Base-by-base conservation (phyloP, 1,284 basidiomycete genomes). In the Apiotrichum sp. region DNA sequence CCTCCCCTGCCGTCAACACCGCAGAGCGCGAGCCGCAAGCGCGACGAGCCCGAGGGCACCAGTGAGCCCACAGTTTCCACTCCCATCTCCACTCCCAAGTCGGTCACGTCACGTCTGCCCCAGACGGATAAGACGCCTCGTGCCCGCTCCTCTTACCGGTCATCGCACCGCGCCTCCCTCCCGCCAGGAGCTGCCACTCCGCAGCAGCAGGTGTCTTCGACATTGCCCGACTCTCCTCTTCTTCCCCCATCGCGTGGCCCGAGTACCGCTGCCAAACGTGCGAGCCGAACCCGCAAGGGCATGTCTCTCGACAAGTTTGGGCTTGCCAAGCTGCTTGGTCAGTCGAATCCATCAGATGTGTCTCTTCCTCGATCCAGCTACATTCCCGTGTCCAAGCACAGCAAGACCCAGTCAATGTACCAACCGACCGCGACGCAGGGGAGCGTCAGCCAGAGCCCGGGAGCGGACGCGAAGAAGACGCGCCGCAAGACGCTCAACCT, bases 241-340 rank as follows among this genome's bases (percentile, higher is more conserved):
- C 43, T 51, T 8, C 40, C 47, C 4, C 40, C 54, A 6, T 34
- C 52, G 4, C 43, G 47, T 32, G 31, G 22, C 1, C 47, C 49
- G 16, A 36, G 31, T 6, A 16, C 53, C 2, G 44, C 53, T 5
- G 48, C 57, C 7, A 60, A 64, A 40, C 68, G 68, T n/a, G 73
- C 79, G 36, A 79, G 66, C 13, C 63, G 83, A 35, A 81, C 83
- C 61, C 76, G 80, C 60, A 82, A 82, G 58, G 84, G 84, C 9
- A 70, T 86, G 58, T 87, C 86, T 0, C 79, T 86, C 61, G 86
- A 87, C 78, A 86, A 86, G 69, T 85, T 87, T 66, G 84, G 83
- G n/a, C 78, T 88, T 10, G 81, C 83, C 50, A 84, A 84, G 70
- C 78, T 88, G 47, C 81, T 87, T 31, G 58, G 64, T 60, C 63